Percentiles rank a stretch among this genome's conserved stretches.
Conservation (phyloP, 331 rosid species). For the Quercus lobata region DNA sequence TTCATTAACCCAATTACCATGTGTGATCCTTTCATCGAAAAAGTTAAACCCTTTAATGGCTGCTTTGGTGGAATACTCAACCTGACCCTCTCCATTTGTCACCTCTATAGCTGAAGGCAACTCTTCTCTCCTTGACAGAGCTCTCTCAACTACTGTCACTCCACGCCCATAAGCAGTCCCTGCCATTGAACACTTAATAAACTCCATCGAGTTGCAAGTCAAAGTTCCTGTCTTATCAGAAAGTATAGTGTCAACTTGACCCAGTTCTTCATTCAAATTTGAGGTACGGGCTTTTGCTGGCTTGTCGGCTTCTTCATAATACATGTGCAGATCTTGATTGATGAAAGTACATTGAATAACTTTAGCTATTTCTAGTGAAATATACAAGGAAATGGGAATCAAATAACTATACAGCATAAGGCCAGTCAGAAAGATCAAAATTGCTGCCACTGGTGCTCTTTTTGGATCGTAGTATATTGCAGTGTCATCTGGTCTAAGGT, state of each 20-base stretch:
- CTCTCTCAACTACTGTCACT: conserved; percentile 23
- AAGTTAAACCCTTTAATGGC: conserved; percentile 38
- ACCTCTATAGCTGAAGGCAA: too few species aligned
- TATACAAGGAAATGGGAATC: conserved; percentile 44
- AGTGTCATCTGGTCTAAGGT: conserved; percentile 9
- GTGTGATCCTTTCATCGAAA: conserved; percentile 26
- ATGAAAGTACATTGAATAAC: conserved; percentile 37
- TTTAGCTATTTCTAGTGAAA: conserved; percentile 42
- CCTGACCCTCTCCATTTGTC: too few species aligned
- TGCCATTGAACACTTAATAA: conserved; percentile 41
- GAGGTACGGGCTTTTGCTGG: conserved; percentile 37
- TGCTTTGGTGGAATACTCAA: neutral
- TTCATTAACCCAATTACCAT: conserved; percentile 10
- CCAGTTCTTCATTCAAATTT: conserved; percentile 8
- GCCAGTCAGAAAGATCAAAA: conserved; percentile 12
- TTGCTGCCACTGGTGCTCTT: too few species aligned
- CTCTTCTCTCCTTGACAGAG: conserved; percentile 8
- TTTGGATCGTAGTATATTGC: too few species aligned
- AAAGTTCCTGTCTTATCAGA: conserved; percentile 44
- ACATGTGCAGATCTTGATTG: conserved; percentile 35
- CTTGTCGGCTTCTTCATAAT: conserved; percentile 30
- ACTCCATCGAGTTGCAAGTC: conserved; percentile 46
- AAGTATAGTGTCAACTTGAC: conserved; percentile 37
- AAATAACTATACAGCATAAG: conserved; percentile 37
- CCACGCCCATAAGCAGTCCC: conserved; percentile 38